Evolutionary conservation across 257 asterid species (phyloP), one percentile per base, ranked within the genome.

Genomic region (Ligustrum vulgare): DNA sequence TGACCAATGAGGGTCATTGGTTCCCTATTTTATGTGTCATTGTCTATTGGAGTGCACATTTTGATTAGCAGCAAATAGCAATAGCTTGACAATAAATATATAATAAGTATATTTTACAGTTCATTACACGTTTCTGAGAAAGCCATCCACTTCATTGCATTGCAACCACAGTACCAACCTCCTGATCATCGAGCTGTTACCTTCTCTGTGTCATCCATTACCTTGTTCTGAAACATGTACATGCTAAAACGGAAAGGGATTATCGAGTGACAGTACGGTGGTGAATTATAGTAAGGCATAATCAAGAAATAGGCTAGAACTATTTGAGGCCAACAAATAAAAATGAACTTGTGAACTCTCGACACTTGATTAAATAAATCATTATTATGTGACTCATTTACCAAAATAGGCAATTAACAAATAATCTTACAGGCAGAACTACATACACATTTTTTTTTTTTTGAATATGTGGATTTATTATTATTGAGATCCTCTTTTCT

Each of bases 41-140:
- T 54, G 23, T n/a, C 54, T 69, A 62, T 62, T 39, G 25, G 37
- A 58, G 47, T 58, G 75, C 75, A 12, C 60, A 23, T 73, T 68
- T 70, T 60, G 41, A 56, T 32, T 6, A 58, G 67, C 72, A 22
- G 45, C 16, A 58, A 58, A 58, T 5, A 54, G 63, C n/a, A 54
- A 54, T 54, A 54, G 63, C 23, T 45, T 45, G 56, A 15, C 56
- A 45, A 45, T 15, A 45, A 45, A 45, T 45, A 45, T 45, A 45
- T 15, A 54, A 6, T 18, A 54, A 10, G 63, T n/a, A n/a, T 54
- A 2, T 54, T n/a, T 54, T n/a, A 54, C 63, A 54, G 10, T 54
- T 54, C 25, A 6, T 54, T 49, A 18, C 60, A 16, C 18, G 62
- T 51, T 51, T 51, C 25, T 3, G 3, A 51, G 8, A 15, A 51